Base-by-base conservation (phyloP, 495 filamentous ascomycete genomes). In the Neurospora sp. region DNA sequence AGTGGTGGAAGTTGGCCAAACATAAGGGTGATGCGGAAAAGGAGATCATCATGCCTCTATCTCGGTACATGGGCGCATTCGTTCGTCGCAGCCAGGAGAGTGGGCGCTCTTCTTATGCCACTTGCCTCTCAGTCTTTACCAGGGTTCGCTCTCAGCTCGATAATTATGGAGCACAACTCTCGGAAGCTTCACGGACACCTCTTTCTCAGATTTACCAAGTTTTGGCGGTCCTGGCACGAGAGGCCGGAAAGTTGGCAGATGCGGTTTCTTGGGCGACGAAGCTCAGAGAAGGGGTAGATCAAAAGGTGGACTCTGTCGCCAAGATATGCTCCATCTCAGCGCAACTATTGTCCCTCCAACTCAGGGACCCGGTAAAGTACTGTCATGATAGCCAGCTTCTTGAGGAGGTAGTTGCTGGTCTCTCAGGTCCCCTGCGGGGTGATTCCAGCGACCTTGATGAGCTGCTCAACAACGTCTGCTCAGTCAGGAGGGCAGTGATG, bases 1-100 rank as follows among this genome's bases (percentile, higher is more conserved):
- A 87, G 71, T 93, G 90, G 82, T 95, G 93, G 93, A 88, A 84
- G 42, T 70, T 94, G 40, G 88, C 89, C 5, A 85, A 86, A n/a
- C 94, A 96, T 78, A 76, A 88, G 27, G 89, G 86, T 18, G 87
- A 96, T 72, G 79, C 88, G 23, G 85, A 86, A 35, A 92, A 89
- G 77, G 93, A 97, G 38, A 79, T 96, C 70, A 80, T 90, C 69
- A 86, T 89, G 5, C 93, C 93, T 14, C 86, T 94, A 44, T 82
- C 87, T 5, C 88, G 89, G 46, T 95, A 89, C 73, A 79, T 95
- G 20, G 82, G 84, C 2, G 85, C 84, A 18, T 95, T 91, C 76
- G 81, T 85, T 46, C 85, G 91, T 66, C 86, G 90, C 16, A 84
- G 79, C 42, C 81, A 84, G 37, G 79, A 81, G 0, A 79, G 84